A percentile compares a stretch with the other conserved stretches of the same genome.
phyloP scores from a whole-genome alignment of 768 basidiomycete genomes.

The Panellus pusillus region DNA sequence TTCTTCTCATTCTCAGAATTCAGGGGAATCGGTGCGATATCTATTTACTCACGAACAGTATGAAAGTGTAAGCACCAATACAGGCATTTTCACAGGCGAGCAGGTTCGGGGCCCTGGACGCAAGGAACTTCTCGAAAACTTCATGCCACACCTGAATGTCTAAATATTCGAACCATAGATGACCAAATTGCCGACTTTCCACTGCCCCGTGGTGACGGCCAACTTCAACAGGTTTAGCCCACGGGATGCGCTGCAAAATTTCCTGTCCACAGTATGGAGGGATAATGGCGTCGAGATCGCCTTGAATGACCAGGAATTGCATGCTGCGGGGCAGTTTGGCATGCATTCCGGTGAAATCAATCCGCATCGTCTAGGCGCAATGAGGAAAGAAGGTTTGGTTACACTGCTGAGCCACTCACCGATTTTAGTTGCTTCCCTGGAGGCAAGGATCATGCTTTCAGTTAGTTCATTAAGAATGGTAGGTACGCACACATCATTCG shows the following conservation, averaged over 20 bases:
- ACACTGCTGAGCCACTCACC: constrained; percentile 22
- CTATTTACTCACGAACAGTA: no score
- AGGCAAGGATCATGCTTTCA: neutral
- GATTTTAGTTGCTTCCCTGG: constrained; percentile 35
- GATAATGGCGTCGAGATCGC: constrained; percentile 38
- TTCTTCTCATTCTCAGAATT: no score
- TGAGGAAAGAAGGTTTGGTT: neutral
- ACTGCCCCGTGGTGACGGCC: constrained; percentile 36
- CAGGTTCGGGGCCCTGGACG: neutral
- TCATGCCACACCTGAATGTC: constrained; percentile 40
- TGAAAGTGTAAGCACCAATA: no score
- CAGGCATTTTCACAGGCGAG: constrained; percentile 7
- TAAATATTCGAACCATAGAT: constrained; percentile 50
- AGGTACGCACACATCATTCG: constrained; percentile 30
- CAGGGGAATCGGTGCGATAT: no score
- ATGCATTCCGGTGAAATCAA: constrained; percentile 34
- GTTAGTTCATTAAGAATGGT: neutral
- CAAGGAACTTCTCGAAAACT: constrained; percentile 38
- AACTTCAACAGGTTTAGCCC: constrained; percentile 34
- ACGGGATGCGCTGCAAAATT: constrained; percentile 36
- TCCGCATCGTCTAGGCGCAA: constrained; percentile 24
- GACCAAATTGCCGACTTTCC: constrained; percentile 39
- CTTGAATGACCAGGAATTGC: constrained; percentile 41
- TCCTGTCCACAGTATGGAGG: constrained; percentile 37
- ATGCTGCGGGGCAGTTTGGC: constrained; percentile 30